Evolutionary conservation across 176 grass and related monocot genomes (phyloP).

Genomic region (Musa itinerans): DNA sequence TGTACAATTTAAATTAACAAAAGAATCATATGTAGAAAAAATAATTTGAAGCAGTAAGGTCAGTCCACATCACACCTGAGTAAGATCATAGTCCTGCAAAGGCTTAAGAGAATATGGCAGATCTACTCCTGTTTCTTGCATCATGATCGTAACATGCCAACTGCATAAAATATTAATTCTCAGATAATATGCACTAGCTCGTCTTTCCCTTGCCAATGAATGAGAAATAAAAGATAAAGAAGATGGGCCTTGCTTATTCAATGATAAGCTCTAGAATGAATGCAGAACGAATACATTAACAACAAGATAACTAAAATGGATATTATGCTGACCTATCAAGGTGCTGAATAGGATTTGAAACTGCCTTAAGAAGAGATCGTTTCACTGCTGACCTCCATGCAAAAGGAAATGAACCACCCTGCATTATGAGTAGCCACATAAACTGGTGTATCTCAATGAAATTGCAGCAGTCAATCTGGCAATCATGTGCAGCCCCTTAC

Average conservation of each 20-base stretch:
- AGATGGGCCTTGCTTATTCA: background rate
- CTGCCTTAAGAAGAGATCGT: constrained; percentile 67
- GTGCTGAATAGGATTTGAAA: constrained; percentile 59
- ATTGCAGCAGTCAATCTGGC: constrained; percentile 6
- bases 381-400: constrained; percentile 84
- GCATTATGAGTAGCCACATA: constrained; percentile 27
- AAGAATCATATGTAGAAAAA: background rate
- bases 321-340: constrained; percentile 72
- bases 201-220: background rate
- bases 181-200: background rate
- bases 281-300: background rate
- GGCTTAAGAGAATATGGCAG: constrained; percentile 66
- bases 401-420: constrained; percentile 98
- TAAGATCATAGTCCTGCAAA: constrained; percentile 62
- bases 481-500: constrained; percentile 44
- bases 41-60: background rate
- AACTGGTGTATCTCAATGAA: constrained; percentile 27
- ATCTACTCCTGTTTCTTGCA: constrained; percentile 50
- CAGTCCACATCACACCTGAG: constrained; percentile 36
- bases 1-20: background rate
- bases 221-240: background rate
- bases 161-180: constrained; percentile 29
- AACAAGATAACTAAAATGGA: background rate
- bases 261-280: background rate
- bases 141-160: constrained; percentile 69